Evolutionary conservation across 257 asterid genomes (phyloP), one percentile per base, ranked within the genome.

Genomic region (Nicotiana attenuata): DNA sequence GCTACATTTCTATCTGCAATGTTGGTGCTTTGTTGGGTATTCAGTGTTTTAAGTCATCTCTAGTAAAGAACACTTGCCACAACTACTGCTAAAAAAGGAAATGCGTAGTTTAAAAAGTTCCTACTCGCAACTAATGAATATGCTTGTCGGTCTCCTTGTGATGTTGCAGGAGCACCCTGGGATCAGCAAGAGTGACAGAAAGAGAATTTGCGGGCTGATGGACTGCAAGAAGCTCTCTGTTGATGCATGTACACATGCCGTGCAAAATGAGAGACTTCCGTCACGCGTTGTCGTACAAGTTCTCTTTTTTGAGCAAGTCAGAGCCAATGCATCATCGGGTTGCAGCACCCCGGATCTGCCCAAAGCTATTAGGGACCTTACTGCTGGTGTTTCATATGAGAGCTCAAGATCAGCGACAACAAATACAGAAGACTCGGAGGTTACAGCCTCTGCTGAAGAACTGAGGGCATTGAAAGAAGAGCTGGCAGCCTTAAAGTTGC

Each of bases 261-360:
- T 93, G 65, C 99, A 95, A 83, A 95, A 95, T 52, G 99, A 95
- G 90, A 81, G 97, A 50, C 97, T 95, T 60, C 99, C 99, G 1
- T 26, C 93, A 52, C 96, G 98, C 0, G 91, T 93, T 0, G 95
- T 95, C 0, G 97, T 95, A 3, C 99, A 95, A 82, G 98, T 95
- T 3, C 95, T 95, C 86, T 95, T 93, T 76, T 93, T 93, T 77
- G 99, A 95, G 92, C 99, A 95, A 82, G 99, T 90, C 5, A 91
- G 97, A 10, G 96, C 94, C 0, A 88, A 97, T 35, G 98, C 95
- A 59, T 84, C 97, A 1, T 95, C 98, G 0, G 99, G 98, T 3
- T 90, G 99, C 91, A 90, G 93, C 90, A 95, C 99, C 0, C 99
- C 99, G 1, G 98, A 95, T 76, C 96, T 93, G 0, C 99, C 99